phyloP scores from a whole-genome alignment of 148 eudicot genomes.

The Fallopia convolvulus region DNA sequence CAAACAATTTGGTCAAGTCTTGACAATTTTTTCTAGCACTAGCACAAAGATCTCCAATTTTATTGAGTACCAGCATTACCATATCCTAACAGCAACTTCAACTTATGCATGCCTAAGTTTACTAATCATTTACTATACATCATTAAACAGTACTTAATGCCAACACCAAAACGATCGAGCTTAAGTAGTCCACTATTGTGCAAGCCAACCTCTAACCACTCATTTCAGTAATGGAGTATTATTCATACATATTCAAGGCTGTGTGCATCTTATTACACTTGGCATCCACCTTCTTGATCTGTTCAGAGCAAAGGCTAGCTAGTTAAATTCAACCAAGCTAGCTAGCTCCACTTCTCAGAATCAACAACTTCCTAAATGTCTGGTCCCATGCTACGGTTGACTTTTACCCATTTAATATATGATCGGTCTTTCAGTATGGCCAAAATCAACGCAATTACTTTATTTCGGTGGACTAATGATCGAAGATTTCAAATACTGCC shows the following conservation, averaged over 20 bases:
- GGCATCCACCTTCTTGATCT: neutral
- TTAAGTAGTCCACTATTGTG: neutral
- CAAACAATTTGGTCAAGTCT: neutral
- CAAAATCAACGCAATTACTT: conserved; percentile 3
- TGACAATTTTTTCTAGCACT: neutral
- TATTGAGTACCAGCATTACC: too few species aligned
- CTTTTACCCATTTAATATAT: neutral
- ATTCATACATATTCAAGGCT: neutral
- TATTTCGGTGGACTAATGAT: neutral
- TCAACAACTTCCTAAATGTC: neutral
- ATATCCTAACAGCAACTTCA: too few species aligned
- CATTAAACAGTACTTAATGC: neutral
- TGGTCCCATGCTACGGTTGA: neutral
- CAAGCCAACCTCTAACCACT: neutral
- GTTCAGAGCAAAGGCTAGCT: neutral
- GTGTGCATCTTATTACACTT: neutral
- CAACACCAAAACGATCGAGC: neutral
- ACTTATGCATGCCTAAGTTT: too few species aligned
- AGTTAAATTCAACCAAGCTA: neutral
- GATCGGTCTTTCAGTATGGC: neutral
- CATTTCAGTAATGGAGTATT: neutral
- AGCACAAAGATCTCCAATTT: neutral
- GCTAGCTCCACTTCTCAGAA: neutral
- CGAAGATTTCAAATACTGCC: neutral
- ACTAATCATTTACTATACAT: neutral